Evolutionary conservation across 106 monocot species (phyloP), one percentile per base, ranked within the genome.

Genomic region (Apostasia ramifera): DNA sequence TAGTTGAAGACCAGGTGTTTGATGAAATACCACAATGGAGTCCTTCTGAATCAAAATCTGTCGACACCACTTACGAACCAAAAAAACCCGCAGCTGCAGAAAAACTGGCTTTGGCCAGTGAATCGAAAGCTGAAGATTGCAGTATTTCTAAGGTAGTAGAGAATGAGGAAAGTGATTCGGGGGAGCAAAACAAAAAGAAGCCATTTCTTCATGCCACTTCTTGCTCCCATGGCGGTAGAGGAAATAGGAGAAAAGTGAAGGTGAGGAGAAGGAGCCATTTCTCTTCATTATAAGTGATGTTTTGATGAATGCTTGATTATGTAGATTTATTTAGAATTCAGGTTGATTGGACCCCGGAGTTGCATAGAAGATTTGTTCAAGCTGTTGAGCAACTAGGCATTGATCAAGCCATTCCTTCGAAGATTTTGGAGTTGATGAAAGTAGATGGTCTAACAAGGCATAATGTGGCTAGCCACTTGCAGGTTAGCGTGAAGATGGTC

Each of bases 311-410:
- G 40, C 41, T 8, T 48, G 49, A 6, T 5, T 51, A 41, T 42
- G 53, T 50, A 12, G 11, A 39, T 71, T 47, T 50, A 0, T 66
- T 68, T 61, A 11, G 53, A 53, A 55, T 59, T 55, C 60, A 95
- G 94, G 85, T 95, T 39, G 94, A 95, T 61, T 95, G 94, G 94
- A 84, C 94, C 14, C 83, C 85, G 38, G 94, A 95, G 13, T 59
- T 95, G 63, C 94, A 95, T 26, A 77, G 61, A 61, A 65, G 59
- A 68, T 95, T 91, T 67, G 85, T 91, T 65, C 71, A 91, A 59
- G 94, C 85, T 5, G 88, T 91, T 47, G 88, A 95, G 65, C 83
- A 86, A 62, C 76, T 95, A 38, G 94, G 94, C 1, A 74, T 95
- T 41, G 85, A 95, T 45, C 85, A 82, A 61, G 94, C 91, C 8